Conservation (phyloP, 2,329 filamentous ascomycete species). For the Xylariaceae sp. region DNA sequence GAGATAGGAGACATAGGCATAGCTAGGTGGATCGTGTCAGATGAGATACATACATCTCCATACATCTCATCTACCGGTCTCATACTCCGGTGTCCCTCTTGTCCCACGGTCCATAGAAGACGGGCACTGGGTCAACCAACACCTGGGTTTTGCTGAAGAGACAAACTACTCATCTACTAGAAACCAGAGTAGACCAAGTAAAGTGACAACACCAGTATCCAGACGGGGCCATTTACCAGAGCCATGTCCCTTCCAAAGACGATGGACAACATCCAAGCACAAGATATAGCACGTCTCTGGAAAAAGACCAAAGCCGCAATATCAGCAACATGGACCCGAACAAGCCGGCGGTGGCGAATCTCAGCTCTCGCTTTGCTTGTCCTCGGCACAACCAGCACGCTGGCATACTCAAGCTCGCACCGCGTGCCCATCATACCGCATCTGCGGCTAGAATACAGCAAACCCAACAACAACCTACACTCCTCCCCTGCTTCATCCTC, state of each 20-base stretch:
- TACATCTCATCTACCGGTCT: not conserved
- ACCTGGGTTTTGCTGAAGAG: not conserved
- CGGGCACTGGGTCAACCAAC: not conserved
- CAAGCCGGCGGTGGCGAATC: conserved; percentile 33
- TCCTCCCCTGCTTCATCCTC: not conserved
- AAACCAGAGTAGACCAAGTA: no score
- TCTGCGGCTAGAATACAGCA: conserved; percentile 31
- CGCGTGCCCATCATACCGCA: conserved; percentile 14
- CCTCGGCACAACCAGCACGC: conserved; percentile 10
- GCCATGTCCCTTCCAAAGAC: no score
- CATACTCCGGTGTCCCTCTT: not conserved
- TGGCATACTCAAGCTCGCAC: conserved; percentile 27
- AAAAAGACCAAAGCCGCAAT: conserved; percentile 3
- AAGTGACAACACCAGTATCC: no score
- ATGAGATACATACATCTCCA: no score
- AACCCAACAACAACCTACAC: conserved; percentile 1
- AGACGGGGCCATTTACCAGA: no score
- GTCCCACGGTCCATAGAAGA: conserved; percentile 2
- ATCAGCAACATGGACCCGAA: conserved; percentile 31
- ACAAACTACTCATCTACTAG: no score
- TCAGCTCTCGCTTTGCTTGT: conserved; percentile 22
- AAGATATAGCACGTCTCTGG: conserved; percentile 6
- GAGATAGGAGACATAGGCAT: not conserved
- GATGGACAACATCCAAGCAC: not conserved
- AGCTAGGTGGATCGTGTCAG: no score